These are phyloP conservation scores for Chlorella ohadii DNA, from an alignment of 139 green algal genomes.

Conservation along the genomic window DNA sequence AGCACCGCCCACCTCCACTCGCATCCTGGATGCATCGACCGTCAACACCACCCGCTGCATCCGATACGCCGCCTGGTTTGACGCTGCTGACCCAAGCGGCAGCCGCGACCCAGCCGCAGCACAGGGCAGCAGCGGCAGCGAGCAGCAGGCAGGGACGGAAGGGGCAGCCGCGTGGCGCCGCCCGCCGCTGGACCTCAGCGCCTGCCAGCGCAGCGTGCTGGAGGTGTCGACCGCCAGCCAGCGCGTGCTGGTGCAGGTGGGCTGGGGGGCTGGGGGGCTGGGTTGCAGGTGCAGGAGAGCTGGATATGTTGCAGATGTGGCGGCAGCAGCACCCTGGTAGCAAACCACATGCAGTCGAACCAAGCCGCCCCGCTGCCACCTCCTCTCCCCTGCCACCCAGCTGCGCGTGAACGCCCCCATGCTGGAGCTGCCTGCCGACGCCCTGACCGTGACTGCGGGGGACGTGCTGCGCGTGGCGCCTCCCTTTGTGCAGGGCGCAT, in stretches of 20 bases:
- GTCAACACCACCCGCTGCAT: constrained; percentile 28
- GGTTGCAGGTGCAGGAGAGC: no score
- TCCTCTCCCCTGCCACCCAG: background rate
- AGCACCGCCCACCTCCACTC: background rate
- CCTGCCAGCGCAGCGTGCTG: background rate
- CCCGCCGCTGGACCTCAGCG: constrained; percentile 8
- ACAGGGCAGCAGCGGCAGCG: background rate
- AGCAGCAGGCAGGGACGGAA: background rate
- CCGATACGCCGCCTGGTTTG: constrained; percentile 1
- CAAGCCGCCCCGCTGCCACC: no score
- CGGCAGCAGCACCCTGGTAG: no score
- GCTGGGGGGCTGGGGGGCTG: background rate
- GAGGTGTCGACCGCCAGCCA: background rate
- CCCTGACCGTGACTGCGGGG: background rate
- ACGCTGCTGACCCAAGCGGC: background rate
- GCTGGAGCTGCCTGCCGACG: background rate
- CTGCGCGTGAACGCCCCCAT: constrained; percentile 7
- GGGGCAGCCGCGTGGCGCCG: background rate
- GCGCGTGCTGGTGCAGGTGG: constrained; percentile 2
- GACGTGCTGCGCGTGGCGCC: background rate
- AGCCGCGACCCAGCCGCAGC: no score
- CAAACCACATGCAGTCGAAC: no score
- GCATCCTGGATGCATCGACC: background rate
- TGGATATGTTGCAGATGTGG: background rate
- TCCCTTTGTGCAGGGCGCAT: background rate